Percentiles rank a stretch among this genome's conserved stretches.
Conservation (phyloP, 176 grass and related monocot genomes). For the Pontederia crassipes region DNA sequence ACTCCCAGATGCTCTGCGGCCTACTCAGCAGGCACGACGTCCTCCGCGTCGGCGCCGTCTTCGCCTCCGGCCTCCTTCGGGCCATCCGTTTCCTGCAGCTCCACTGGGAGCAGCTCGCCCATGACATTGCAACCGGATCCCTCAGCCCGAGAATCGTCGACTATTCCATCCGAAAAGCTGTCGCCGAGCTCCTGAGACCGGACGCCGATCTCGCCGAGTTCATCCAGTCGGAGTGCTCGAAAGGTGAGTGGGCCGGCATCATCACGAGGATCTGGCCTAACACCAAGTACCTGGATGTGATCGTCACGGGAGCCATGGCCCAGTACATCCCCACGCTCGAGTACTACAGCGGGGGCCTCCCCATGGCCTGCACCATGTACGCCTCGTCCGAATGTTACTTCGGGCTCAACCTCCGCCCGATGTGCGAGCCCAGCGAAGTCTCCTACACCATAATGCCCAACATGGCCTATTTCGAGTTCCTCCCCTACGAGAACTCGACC, state of each 20-base stretch:
- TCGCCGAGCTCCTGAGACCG: constrained; percentile 42
- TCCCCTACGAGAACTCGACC: constrained; percentile 36
- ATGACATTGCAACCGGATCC: constrained; percentile 50
- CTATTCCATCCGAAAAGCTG: constrained; percentile 48
- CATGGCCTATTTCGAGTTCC: constrained; percentile 97
- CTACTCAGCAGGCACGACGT: constrained; percentile 60
- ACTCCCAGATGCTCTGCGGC: constrained; percentile 92
- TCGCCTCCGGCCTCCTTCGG: constrained; percentile 91
- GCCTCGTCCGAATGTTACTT: constrained; percentile 98
- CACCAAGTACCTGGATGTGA: constrained; percentile 98
- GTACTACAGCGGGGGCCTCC: constrained; percentile 79
- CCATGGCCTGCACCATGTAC: constrained; percentile 99
- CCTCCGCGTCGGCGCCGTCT: constrained; percentile 92
- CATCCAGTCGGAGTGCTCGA: constrained; percentile 31
- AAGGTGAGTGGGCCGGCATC: constrained; percentile 63
- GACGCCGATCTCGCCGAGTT: constrained; percentile 37
- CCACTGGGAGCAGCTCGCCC: constrained; percentile 67
- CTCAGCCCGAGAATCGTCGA: constrained; percentile 35
- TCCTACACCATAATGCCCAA: constrained; percentile 99
- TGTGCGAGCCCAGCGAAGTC: constrained; percentile 77
- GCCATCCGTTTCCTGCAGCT: constrained; percentile 81
- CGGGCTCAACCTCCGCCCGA: constrained; percentile 84
- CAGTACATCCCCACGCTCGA: constrained; percentile 94
- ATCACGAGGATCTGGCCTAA: constrained; percentile 77
- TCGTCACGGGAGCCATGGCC: constrained; percentile 91